Conservation (phyloP, 176 grass and related monocot species). For the Zoysia pacifica region DNA sequence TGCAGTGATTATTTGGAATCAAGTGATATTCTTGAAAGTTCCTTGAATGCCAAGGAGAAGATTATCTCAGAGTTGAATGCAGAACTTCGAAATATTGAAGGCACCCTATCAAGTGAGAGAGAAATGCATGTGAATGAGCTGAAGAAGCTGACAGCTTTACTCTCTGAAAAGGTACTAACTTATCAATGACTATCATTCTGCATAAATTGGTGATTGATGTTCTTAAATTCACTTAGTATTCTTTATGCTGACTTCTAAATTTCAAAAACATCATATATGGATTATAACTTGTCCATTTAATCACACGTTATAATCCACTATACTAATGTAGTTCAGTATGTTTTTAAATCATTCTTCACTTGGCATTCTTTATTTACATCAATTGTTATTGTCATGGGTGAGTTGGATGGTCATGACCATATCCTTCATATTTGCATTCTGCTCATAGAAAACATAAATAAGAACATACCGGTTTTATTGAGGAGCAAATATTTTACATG, state of each 20-base stretch:
- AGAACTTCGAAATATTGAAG: conserved; percentile 90
- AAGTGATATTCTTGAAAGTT: conserved; percentile 89
- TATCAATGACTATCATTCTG: conserved; percentile 1
- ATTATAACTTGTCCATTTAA: conserved; percentile 19
- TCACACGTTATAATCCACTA: neutral
- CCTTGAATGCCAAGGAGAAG: conserved; percentile 98
- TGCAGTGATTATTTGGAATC: conserved; percentile 92
- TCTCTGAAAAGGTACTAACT: conserved; percentile 80
- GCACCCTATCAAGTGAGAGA: conserved; percentile 78
- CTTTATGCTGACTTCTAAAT: neutral
- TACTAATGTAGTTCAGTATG: neutral
- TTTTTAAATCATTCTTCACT: conserved; percentile 14
- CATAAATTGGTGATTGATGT: conserved; percentile 5
- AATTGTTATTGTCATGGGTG: neutral
- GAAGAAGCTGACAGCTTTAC: conserved; percentile 85
- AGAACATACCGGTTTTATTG: neutral
- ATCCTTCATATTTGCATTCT: conserved; percentile 16
- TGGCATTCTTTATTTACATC: neutral
- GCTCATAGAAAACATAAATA: neutral
- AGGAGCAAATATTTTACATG: conserved; percentile 3
- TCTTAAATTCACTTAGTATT: conserved; percentile 10
- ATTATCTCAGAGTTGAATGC: conserved; percentile 98
- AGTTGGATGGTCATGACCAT: conserved; percentile 28
- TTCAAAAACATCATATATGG: neutral
- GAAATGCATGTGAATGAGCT: conserved; percentile 86